phyloP scores from a whole-genome alignment of 108 stramenopile species.

The Mediolabrus comicus region DNA sequence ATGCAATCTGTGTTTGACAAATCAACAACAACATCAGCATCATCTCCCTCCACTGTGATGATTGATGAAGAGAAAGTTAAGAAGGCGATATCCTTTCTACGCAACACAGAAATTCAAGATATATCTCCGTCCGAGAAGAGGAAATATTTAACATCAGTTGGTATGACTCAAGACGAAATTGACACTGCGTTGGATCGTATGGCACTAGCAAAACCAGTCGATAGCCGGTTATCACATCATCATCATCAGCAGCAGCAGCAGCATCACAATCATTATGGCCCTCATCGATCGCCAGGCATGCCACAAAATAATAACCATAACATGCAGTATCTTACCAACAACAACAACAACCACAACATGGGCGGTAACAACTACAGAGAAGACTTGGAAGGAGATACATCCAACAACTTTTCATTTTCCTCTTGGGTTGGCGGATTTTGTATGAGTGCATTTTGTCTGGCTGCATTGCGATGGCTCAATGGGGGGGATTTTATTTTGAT shows the following conservation, averaged over 20 bases:
- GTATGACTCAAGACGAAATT: conserved; percentile 17
- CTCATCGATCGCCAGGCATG: background rate
- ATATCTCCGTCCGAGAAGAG: conserved; percentile 11
- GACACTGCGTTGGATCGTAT: conserved; percentile 24
- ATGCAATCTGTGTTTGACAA: background rate
- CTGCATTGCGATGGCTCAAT: conserved; percentile 83
- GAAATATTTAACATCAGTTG: conserved; percentile 13
- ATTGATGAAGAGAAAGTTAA: conserved; percentile 23
- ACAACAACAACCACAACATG: background rate
- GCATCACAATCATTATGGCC: background rate
- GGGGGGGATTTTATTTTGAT: conserved; percentile 80
- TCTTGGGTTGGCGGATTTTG: conserved; percentile 40
- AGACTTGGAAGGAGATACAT: background rate
- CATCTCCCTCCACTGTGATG: background rate
- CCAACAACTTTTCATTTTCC: conserved; percentile 8
- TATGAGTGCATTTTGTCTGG: conserved; percentile 41
- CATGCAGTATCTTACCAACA: background rate
- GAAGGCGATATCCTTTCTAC: conserved; percentile 27
- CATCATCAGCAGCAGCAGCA: background rate
- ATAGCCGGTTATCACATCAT: no score
- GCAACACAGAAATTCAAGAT: conserved; percentile 23
- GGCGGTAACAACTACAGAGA: background rate
- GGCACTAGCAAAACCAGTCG: background rate
- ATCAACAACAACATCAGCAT: background rate
- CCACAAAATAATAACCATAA: background rate